Evolutionary conservation across 768 basidiomycete species (phyloP).

Genomic region (Calocybe cyanea): DNA sequence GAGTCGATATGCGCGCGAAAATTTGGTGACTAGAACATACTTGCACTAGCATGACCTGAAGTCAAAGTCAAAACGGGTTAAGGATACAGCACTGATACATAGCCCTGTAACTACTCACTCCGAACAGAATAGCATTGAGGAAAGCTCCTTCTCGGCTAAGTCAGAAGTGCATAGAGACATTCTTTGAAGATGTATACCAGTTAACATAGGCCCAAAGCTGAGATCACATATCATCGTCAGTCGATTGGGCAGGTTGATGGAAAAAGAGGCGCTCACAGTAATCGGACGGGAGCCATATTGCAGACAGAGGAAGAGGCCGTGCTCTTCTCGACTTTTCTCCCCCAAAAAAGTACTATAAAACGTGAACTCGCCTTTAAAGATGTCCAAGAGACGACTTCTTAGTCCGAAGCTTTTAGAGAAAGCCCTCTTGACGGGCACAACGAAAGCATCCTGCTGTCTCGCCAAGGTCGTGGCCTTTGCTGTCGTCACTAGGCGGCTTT

Average conservation of each 20-base stretch:
- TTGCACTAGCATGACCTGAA: constrained; percentile 4
- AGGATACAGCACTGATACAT: background rate
- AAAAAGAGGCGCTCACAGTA: constrained; percentile 10
- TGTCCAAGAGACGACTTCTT: background rate
- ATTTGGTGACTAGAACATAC: background rate
- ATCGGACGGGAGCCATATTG: constrained; percentile 11
- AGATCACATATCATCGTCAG: background rate
- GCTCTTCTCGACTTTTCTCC: background rate
- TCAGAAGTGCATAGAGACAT: background rate
- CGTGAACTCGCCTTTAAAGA: background rate
- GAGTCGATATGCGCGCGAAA: background rate
- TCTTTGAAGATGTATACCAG: constrained; percentile 25
- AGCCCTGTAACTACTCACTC: constrained; percentile 24
- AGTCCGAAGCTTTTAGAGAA: constrained; percentile 1
- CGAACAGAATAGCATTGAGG: constrained; percentile 42
- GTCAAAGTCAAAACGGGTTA: background rate
- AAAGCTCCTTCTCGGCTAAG: constrained; percentile 11
- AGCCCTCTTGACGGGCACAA: constrained; percentile 5
- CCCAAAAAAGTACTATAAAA: background rate
- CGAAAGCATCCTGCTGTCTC: background rate
- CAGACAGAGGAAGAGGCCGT: background rate
- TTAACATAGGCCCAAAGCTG: constrained; percentile 44
- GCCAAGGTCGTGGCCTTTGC: too few species aligned
- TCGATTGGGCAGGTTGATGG: background rate
- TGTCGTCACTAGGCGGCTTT: too few species aligned